Conservation (phyloP, 2,329 filamentous ascomycete genomes). For the Trichoderma sp. region DNA sequence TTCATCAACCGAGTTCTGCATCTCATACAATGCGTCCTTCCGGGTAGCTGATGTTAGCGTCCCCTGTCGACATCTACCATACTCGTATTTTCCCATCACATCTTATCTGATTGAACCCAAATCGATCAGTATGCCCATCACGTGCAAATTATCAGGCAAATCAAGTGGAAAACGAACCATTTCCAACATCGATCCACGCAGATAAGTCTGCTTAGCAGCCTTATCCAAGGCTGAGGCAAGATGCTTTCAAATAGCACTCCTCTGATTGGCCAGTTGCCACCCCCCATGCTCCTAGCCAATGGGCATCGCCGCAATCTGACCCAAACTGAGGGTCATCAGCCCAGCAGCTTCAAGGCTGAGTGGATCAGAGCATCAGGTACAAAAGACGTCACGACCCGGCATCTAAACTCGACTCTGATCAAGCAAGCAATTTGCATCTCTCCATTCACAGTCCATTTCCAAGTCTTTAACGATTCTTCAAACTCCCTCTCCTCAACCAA, state of each 20-base stretch:
- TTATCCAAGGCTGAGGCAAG: neutral
- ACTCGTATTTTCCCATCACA: neutral
- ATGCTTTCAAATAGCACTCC: slow-evolving; percentile 22
- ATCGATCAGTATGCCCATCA: neutral
- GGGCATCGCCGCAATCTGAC: neutral
- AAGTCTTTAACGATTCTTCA: neutral
- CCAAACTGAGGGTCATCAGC: slow-evolving; percentile 7
- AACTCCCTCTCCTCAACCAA: neutral
- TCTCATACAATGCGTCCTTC: neutral
- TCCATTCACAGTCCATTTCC: neutral
- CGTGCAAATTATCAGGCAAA: neutral
- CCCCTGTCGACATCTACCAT: neutral
- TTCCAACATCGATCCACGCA: neutral
- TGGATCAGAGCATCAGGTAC: slow-evolving; percentile 14
- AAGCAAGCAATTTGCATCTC: neutral
- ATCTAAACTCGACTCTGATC: neutral
- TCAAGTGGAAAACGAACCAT: neutral
- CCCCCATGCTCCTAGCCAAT: slow-evolving; percentile 15
- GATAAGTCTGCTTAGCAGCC: neutral
- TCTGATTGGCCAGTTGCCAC: slow-evolving; percentile 19
- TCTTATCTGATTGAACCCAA: neutral
- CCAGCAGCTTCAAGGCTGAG: neutral
- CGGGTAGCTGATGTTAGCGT: neutral
- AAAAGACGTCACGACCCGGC: slow-evolving; percentile 20
- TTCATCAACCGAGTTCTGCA: neutral